A percentile compares a stretch with the other conserved stretches of the same genome.
phyloP scores from a whole-genome alignment of 2,329 filamentous ascomycete species.

The Cladosporium sp. region DNA sequence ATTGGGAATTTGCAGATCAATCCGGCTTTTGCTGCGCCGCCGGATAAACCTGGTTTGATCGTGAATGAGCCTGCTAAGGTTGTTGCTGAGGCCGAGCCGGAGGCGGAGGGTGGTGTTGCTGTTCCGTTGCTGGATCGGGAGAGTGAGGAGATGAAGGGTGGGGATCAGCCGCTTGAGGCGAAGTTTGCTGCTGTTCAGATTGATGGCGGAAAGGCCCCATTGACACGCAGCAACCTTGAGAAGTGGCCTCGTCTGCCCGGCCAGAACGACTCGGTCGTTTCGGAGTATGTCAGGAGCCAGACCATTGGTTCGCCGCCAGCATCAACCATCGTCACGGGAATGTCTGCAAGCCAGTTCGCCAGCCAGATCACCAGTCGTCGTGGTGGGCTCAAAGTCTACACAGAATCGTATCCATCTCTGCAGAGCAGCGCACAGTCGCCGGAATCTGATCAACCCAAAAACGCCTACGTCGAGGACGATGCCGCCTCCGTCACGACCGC shows the following conservation, averaged over 20 bases:
- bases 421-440: neutral
- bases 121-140: slow-evolving; percentile 17
- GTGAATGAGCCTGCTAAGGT: slow-evolving; percentile 11
- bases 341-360: slow-evolving; percentile 2
- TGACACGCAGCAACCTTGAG: slow-evolving; percentile 8
- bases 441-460: neutral
- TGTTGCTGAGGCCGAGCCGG: slow-evolving; percentile 22
- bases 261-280: slow-evolving; percentile 4
- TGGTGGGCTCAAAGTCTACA: slow-evolving; percentile 16
- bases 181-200: slow-evolving; percentile 15
- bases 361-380: slow-evolving; percentile 16
- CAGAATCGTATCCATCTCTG: slow-evolving; percentile 1
- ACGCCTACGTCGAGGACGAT: slow-evolving; percentile 4
- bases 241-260: slow-evolving; percentile 17
- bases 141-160: slow-evolving; percentile 15
- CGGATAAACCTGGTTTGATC: slow-evolving; percentile 5
- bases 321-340: slow-evolving; percentile 2
- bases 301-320: slow-evolving; percentile 8
- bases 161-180: slow-evolving; percentile 15
- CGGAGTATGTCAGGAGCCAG: neutral
- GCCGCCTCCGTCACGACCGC: slow-evolving; percentile 6
- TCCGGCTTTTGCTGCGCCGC: neutral
- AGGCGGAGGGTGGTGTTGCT: slow-evolving; percentile 20
- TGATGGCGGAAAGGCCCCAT: neutral
- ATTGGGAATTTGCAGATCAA: slow-evolving; percentile 17